Evolutionary conservation across 2,329 filamentous ascomycete species (phyloP).

Genomic region (Epichloe uncinata): DNA sequence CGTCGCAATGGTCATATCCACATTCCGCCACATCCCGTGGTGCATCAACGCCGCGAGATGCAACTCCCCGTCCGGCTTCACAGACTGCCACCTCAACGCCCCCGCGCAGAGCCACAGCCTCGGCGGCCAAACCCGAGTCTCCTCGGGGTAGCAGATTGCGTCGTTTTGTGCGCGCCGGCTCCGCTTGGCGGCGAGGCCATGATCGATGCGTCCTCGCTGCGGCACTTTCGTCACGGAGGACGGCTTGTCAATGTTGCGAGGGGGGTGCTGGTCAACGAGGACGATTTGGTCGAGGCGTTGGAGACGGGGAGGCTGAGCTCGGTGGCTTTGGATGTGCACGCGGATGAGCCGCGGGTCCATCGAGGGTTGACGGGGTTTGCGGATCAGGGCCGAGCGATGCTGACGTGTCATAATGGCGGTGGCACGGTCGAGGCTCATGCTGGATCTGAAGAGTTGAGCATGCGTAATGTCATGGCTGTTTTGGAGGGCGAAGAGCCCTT

Average conservation of each 20-base stretch:
- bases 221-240: constrained; percentile 37
- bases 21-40: constrained; percentile 56
- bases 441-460: constrained; percentile 53
- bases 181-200: constrained; percentile 24
- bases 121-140: constrained; percentile 38
- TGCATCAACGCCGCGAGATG: constrained; percentile 42
- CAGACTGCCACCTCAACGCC: constrained; percentile 44
- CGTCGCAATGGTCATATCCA: constrained; percentile 46
- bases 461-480: constrained; percentile 52
- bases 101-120: constrained; percentile 51
- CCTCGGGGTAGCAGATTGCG: constrained; percentile 40
- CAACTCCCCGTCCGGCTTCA: constrained; percentile 28
- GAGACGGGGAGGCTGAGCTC: constrained; percentile 34
- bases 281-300: constrained; percentile 46
- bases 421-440: constrained; percentile 52
- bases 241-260: constrained; percentile 54
- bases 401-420: constrained; percentile 56
- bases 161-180: constrained; percentile 47
- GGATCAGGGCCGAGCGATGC: constrained; percentile 32
- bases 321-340: constrained; percentile 52
- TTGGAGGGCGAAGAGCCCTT: constrained; percentile 36
- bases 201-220: constrained; percentile 34
- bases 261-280: constrained; percentile 52
- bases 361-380: constrained; percentile 28
- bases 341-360: constrained; percentile 43